Evolutionary conservation across 495 filamentous ascomycete genomes (phyloP), one percentile per base, ranked within the genome.

Genomic region (Tetracladium marchalianum): DNA sequence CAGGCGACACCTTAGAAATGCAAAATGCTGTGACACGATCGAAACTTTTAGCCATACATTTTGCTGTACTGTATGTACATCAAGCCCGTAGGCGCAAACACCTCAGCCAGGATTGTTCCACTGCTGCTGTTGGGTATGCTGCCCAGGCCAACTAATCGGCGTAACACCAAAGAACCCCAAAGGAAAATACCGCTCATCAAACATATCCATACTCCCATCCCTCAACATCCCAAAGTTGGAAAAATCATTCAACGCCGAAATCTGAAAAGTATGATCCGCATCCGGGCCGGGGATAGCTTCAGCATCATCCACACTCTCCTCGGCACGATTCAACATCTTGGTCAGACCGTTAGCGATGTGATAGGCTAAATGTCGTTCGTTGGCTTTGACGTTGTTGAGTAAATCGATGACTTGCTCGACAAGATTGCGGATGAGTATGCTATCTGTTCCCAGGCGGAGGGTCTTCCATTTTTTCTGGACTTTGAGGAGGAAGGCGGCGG

Each of bases 401-500:
- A 41, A 31, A 5, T 41, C 18, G n/a, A 41, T 18, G 18, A 41
- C 18, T 2, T 18, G n/a, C 5, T n/a, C 18, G 11, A 19, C 39
- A 31, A 41, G 39, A 41, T 41, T 12, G 2, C 16, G 12, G 11
- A 41, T 41, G 12, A 19, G 18, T n/a, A 18, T 18, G 12, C 11
- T n/a, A 18, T 41, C 39, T 7, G 18, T 41, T 2, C 39, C 17
- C 2, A 41, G 39, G 5, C 35, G 35, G 12, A n/a, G 35, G 3
- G 12, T 36, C 35, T 36, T 36, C 35, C 35, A 36, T 36, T 16
- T n/a, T 9, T n/a, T n/a, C 16, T 36, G 39, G 2, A 41, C 16
- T 18, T 41, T 41, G n/a, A 41, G 39, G 3, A 41, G 24, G 39
- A 41, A 41, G 2, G 18, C 39, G 2, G 75, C 75, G 11, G 72